Percentiles rank a stretch among this genome's conserved stretches.
Conservation (phyloP, 2,329 filamentous ascomycete genomes). For the Nemania sp. region DNA sequence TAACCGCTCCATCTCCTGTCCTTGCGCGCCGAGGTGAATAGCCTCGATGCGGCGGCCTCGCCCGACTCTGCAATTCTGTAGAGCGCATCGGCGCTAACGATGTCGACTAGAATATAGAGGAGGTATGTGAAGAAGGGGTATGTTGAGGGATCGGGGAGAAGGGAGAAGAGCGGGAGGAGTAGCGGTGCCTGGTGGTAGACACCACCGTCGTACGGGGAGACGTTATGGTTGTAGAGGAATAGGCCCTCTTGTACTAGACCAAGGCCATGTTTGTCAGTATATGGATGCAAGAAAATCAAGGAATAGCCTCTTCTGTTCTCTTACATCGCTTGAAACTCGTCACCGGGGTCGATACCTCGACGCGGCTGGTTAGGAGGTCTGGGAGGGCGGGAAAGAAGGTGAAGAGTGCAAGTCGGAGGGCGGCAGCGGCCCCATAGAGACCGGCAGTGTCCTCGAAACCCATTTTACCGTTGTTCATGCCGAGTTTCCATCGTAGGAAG, state of each 20-base stretch:
- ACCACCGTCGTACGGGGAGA: constrained; percentile 96
- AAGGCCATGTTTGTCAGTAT: not conserved
- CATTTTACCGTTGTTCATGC: constrained; percentile 53
- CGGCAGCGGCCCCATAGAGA: constrained; percentile 81
- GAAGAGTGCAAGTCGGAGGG: constrained; percentile 83
- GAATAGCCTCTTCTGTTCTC: constrained; percentile 53
- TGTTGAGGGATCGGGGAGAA: constrained; percentile 77
- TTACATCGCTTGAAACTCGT: constrained; percentile 97
- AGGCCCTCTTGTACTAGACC: constrained; percentile 92
- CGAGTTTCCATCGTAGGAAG: constrained; percentile 48
- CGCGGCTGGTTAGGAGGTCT: constrained; percentile 86
- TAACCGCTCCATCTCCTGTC: constrained; percentile 79
- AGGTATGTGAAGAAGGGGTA: constrained; percentile 81
- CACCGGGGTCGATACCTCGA: constrained; percentile 96
- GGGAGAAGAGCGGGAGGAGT: constrained; percentile 88
- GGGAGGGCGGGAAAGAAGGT: constrained; percentile 84
- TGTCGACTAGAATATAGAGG: constrained; percentile 83
- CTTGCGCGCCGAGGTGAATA: constrained; percentile 83
- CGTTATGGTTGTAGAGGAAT: constrained; percentile 95
- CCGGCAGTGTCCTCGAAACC: constrained; percentile 61
- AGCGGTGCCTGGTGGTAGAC: constrained; percentile 86
- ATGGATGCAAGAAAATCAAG: not conserved
- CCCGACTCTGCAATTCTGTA: constrained; percentile 83
- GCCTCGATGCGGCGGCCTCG: constrained; percentile 77
- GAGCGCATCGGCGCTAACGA: constrained; percentile 84